Percentiles rank a stretch among this genome's conserved stretches.
phyloP scores from a whole-genome alignment of 306 rosid species.

The Glycine soja region DNA sequence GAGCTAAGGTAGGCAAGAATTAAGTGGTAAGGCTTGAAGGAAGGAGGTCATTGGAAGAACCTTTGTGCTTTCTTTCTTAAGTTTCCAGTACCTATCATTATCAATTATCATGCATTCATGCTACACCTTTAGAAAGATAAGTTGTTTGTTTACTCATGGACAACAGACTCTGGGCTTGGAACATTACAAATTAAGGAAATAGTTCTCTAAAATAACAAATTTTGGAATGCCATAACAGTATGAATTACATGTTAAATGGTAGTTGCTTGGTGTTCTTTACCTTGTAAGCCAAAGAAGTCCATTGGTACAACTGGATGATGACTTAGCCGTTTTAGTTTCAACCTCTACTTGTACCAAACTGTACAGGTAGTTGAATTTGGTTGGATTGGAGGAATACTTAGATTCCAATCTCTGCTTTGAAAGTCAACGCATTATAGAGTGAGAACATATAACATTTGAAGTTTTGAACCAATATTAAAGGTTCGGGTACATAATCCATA shows the following conservation, averaged over 20 bases:
- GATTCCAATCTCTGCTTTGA: conserved; percentile 85
- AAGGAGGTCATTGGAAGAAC: neutral
- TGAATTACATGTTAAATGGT: conserved; percentile 24
- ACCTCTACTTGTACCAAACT: conserved; percentile 82
- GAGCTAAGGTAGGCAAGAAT: neutral
- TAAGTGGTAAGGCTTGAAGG: conserved; percentile 4
- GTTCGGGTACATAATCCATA: neutral
- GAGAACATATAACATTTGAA: conserved; percentile 34
- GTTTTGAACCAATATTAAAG: conserved; percentile 29
- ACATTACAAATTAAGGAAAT: conserved; percentile 15
- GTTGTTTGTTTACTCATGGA: neutral
- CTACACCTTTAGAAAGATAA: neutral
- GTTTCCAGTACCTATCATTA: neutral
- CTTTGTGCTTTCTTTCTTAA: neutral
- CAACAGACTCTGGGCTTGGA: neutral
- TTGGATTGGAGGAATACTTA: conserved; percentile 66
- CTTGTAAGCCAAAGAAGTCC: conserved; percentile 99
- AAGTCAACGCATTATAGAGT: conserved; percentile 41
- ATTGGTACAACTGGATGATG: conserved; percentile 94
- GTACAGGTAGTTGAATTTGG: conserved; percentile 70
- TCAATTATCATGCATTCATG: too few relatives aligned
- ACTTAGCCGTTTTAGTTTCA: conserved; percentile 79
- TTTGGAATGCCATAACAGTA: conserved; percentile 37
- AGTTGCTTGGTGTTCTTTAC: conserved; percentile 50
- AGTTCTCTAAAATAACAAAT: conserved; percentile 1